Base-by-base conservation (phyloP, 371 early-diverging fungal species). In the Sanchytrium tribonematis region DNA sequence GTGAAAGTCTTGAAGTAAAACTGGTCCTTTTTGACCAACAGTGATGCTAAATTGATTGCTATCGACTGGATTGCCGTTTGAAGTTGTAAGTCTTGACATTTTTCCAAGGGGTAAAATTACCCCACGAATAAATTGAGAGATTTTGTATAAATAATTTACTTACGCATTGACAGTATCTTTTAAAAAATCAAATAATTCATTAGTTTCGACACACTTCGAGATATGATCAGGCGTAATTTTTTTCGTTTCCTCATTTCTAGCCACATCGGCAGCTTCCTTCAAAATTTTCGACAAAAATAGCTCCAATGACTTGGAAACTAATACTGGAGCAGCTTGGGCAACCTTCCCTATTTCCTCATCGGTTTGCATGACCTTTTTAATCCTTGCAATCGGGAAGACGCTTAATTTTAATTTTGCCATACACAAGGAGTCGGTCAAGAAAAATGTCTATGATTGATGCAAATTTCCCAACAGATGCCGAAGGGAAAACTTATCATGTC, bases 301-400 rank as follows among this genome's bases (percentile, higher is more conserved):
- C 75, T 96, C 97, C 31, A 96, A 78, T 5, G 92, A 89, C 74
- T 91, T 90, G 29, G 92, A 93, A 66, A 97, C 89, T 66, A 98
- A 82, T 30, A 97, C 87, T 0, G 98, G 99, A 0, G 98, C 97
- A 65, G 91, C 92, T 72, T 89, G 90, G 1, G 95, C 89, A 73
- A 98, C 91, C 78, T 99, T 99, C 72, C 99, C 99, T n/a, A 99
- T 93, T 76, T 98, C 98, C 72, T 99, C 99, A 80, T 99, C 97
- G 76, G 86, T 81, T 74, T 97, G 97, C 97, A 99, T 99, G 73
- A 99, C 97, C 83, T 95, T 96, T 76, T 99, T 99, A 77, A 99
- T 97, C 69, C 99, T 86, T 27, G 98, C 95, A 29, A 75, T 68
- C 0, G 79, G 78, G 69, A 79, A 79, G 22, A 5, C 22, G 5